These are phyloP conservation scores for Lepidium didymum DNA, from an alignment of 345 rosid genomes.

Conservation along the genomic window DNA sequence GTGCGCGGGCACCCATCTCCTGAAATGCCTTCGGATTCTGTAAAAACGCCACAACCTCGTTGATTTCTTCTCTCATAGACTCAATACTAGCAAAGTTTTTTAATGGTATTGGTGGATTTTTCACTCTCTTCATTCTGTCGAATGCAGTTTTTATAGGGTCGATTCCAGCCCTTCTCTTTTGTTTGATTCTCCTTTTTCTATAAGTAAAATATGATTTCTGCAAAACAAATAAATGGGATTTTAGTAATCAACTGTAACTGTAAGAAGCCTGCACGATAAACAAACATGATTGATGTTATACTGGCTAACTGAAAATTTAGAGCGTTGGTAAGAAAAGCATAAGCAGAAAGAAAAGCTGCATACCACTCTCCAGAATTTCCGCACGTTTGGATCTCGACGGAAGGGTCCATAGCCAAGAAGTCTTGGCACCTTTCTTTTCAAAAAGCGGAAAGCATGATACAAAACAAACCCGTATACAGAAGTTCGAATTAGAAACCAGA, in stretches of 20 bases:
- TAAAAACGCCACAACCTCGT: constrained; percentile 91
- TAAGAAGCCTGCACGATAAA: constrained; percentile 11
- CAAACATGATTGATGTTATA: background rate
- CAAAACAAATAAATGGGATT: constrained; percentile 13
- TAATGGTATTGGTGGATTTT: constrained; percentile 88
- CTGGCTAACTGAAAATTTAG: constrained; percentile 7
- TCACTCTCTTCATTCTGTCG: constrained; percentile 95
- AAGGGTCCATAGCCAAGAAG: constrained; percentile 78
- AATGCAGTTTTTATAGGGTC: constrained; percentile 88
- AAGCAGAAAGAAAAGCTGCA: constrained; percentile 8
- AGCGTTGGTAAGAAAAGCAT: background rate
- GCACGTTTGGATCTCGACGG: constrained; percentile 62
- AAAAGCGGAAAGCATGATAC: constrained; percentile 53
- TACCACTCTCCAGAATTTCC: constrained; percentile 82
- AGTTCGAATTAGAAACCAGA: constrained; percentile 62
- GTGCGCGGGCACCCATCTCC: constrained; percentile 95
- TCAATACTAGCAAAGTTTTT: constrained; percentile 87
- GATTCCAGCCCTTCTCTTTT: constrained; percentile 69
- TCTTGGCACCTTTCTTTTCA: constrained; percentile 66
- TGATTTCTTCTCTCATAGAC: constrained; percentile 94
- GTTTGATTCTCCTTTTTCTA: constrained; percentile 49
- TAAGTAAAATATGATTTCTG: constrained; percentile 66
- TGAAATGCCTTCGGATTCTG: constrained; percentile 88
- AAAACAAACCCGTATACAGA: constrained; percentile 52
- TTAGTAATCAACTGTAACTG: background rate